Evolutionary conservation across 2,329 filamentous ascomycete genomes (phyloP), one percentile per base, ranked within the genome.

Genomic region (Cercospora sesami): DNA sequence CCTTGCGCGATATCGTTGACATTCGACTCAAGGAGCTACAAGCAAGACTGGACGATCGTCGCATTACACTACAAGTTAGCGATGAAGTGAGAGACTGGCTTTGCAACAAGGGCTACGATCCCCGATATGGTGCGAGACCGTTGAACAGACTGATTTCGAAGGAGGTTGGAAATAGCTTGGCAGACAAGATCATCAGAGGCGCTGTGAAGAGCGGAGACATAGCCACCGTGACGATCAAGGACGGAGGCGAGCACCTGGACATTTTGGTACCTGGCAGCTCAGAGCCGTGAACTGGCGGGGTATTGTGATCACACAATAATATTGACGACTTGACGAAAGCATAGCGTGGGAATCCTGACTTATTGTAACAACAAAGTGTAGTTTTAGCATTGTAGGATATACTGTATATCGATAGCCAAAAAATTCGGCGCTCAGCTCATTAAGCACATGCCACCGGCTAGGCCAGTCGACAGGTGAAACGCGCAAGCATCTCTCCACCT

Each of bases 111-210:
- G 94, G 94, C 1, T 98, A 98, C 78, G 93, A 97, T 76, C 92
- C 94, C 23, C 90, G 90, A 75, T 98, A 93, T 77, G 95, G 95
- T 70, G 95, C 95, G 7, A 86, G 95, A 6, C 95, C 95, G 30
- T 84, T 98, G 33, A 97, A 98, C 79, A 86, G 95, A 42, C 86
- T 98, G 63, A 97, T 98, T 72, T 88, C 91, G 23, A 96, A 91
- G 75, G 89, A 97, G 80, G 93, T 99, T 72, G 90, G 92, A 68
- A 97, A 97, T 78, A 86, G 88, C 3, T 85, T 98, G 45, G 95
- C 95, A 0, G 94, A 97, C 77, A 91, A 90, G 82, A 96, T 99
- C 74, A 98, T 98, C 74, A 86, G 91, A 64, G 95, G 95, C 21
- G 83, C 93, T 79, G 81, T 98, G 68, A 91, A 89, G 79, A 87